phyloP scores from a whole-genome alignment of 306 rosid species.

The Quercus glauca region DNA sequence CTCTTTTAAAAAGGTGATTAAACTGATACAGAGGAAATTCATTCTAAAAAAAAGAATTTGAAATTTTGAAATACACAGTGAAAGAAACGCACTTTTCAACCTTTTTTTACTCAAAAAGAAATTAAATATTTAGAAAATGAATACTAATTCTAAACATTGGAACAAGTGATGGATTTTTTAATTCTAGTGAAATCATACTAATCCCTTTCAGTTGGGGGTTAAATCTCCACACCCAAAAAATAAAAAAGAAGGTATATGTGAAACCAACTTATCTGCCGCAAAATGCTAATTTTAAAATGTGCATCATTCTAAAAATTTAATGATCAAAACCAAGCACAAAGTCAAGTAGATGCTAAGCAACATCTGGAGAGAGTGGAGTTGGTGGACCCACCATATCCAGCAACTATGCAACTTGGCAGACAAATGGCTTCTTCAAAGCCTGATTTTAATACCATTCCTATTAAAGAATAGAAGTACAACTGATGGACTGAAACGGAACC shows the following conservation, averaged over 20 bases:
- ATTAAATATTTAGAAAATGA: not conserved
- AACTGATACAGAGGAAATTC: too few species aligned
- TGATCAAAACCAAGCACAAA: not conserved
- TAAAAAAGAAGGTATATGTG: not conserved
- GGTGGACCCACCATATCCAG: not conserved
- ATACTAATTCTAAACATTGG: not conserved
- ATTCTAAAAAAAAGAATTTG: too few species aligned
- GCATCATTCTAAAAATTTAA: not conserved
- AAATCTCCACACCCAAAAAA: not conserved
- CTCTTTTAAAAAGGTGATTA: too few species aligned
- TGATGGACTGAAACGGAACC: too few species aligned
- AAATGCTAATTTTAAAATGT: not conserved
- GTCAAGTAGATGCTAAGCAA: not conserved
- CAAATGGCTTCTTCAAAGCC: not conserved
- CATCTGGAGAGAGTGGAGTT: not conserved
- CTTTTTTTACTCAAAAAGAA: not conserved
- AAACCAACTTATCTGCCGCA: not conserved
- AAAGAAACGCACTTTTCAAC: too few species aligned
- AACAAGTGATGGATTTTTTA: not conserved
- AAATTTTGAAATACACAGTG: too few species aligned
- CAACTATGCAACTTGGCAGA: not conserved
- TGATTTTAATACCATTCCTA: not conserved
- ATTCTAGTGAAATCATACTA: not conserved
- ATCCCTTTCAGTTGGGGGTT: not conserved
- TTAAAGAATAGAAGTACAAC: not conserved